Evolutionary conservation across 345 rosid genomes (phyloP).

Genomic region (thale cress (Arabidopsis thaliana)): DNA sequence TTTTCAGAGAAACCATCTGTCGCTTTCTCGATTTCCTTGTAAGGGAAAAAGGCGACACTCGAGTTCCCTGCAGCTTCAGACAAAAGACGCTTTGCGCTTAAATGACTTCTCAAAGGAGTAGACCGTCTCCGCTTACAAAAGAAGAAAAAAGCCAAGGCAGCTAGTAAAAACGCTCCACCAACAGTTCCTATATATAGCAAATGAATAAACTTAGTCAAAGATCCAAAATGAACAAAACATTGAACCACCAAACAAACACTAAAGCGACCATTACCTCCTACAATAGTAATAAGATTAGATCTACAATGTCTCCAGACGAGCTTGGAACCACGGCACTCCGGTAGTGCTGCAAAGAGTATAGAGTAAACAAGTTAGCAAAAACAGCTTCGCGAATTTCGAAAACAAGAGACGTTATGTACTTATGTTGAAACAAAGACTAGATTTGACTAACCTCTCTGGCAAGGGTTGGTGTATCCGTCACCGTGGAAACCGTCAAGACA

Average conservation of each 20-base stretch:
- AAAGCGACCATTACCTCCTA: slow-evolving; percentile 64
- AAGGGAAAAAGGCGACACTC: slow-evolving; percentile 67
- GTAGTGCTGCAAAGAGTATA: slow-evolving; percentile 35
- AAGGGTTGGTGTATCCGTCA: slow-evolving; percentile 65
- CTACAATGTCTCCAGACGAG: slow-evolving; percentile 53
- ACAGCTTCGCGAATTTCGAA: slow-evolving; percentile 1
- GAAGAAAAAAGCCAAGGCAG: slow-evolving; percentile 50
- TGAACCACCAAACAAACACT: slow-evolving; percentile 7
- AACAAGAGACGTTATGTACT: background rate
- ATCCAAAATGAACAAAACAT: slow-evolving; percentile 14
- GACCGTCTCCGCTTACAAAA: slow-evolving; percentile 53
- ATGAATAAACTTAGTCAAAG: slow-evolving; percentile 20
- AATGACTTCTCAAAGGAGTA: slow-evolving; percentile 51
- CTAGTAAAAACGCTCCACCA: slow-evolving; percentile 64
- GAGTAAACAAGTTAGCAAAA: slow-evolving; percentile 29
- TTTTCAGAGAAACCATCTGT: slow-evolving; percentile 72
- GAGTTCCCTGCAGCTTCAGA: slow-evolving; percentile 78
- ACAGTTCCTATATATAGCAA: slow-evolving; percentile 56
- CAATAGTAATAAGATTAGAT: slow-evolving; percentile 51
- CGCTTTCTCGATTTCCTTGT: slow-evolving; percentile 81
- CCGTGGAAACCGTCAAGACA: slow-evolving; percentile 61
- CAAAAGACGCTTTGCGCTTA: slow-evolving; percentile 76
- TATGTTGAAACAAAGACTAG: slow-evolving; percentile 8
- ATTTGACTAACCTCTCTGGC: slow-evolving; percentile 71
- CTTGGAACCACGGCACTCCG: slow-evolving; percentile 51